Evolutionary conservation across 257 asterid genomes (phyloP).

Genomic region (Solanum pennellii): DNA sequence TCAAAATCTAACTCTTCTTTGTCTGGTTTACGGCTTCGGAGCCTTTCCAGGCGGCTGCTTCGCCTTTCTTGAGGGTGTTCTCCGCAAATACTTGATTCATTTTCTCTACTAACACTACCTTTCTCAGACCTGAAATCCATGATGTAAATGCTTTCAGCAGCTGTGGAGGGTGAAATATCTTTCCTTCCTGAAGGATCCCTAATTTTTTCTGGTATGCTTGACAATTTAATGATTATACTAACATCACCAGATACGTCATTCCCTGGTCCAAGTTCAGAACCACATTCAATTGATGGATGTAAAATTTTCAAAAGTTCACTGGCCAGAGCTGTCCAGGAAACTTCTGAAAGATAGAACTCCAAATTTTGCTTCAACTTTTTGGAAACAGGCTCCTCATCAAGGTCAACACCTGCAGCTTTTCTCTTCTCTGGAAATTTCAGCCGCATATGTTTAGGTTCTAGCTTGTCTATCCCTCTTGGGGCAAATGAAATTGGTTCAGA

Average conservation of each 20-base stretch:
- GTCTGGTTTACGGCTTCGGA: conserved; percentile 86
- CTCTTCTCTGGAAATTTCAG: conserved; percentile 77
- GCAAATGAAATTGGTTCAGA: conserved; percentile 64
- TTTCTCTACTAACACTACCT: conserved; percentile 21
- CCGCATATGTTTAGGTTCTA: conserved; percentile 73
- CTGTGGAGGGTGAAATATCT: conserved; percentile 21
- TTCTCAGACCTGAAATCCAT: conserved; percentile 29
- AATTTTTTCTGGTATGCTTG: conserved; percentile 36
- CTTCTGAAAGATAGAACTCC: conserved; percentile 62
- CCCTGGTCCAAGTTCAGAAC: conserved; percentile 28
- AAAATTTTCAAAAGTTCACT: conserved; percentile 48
- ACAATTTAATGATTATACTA: conserved; percentile 40
- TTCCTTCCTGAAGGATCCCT: conserved; percentile 22
- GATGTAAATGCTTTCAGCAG: conserved; percentile 17
- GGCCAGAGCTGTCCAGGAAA: conserved; percentile 76
- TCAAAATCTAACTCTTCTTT: conserved; percentile 68
- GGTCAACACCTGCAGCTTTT: conserved; percentile 45
- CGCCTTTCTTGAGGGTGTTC: conserved; percentile 99
- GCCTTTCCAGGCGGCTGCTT: conserved; percentile 91
- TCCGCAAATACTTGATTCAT: conserved; percentile 45
- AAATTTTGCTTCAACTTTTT: conserved; percentile 54
- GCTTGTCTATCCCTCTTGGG: conserved; percentile 89
- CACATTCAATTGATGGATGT: conserved; percentile 17
- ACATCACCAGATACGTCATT: conserved; percentile 33
- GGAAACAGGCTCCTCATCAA: conserved; percentile 19